Base-by-base conservation (phyloP, 805 yeast genomes). In the Metschnikowia chrysomelidarum region DNA sequence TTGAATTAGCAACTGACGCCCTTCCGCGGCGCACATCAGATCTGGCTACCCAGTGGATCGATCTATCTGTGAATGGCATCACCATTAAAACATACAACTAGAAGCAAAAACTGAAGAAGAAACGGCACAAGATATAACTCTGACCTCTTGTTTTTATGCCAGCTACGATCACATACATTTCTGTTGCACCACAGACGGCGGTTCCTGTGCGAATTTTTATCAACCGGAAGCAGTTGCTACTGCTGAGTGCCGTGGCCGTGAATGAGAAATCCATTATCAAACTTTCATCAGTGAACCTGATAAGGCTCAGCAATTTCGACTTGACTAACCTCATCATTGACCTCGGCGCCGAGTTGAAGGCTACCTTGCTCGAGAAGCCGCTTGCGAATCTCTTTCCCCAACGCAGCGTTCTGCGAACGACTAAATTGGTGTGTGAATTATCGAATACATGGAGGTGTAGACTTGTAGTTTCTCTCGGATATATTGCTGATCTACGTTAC, bases 261-360 rank as follows among this genome's bases (percentile, higher is more conserved):
- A 56, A 53, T 30, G 54, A 52, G 17, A 53, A 51, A 33, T 50
- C 57, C n/a, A 40, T 47, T 24, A 43, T 56, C 21, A 48, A 50
- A 19, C 44, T 56, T 19, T 41, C 50, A 12, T 44, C 53, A 22
- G 44, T 51, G 14, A 53, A 48, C 31, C 45, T 46, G 44, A 40
- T 56, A 21, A 47, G 56, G 13, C 48, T 56, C 23, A 53, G 59
- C 32, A 51, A 50, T 26, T 39, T 38, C 30, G 61, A 56, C 33
- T 34, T 53, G 34, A 46, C 43, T 14, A 34, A 42, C 5, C 44
- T 56, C 7, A 38, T 51, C 6, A 36, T 35, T 10, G 56, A 52
- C 13, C 38, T 55, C 19, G 36, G 38, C 14, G 17, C 22, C 7
- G 41, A 41, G 2, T 27, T 52, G 8, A 30, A 36, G 8, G 24